Percentiles rank a stretch among this genome's conserved stretches.
Evolutionary conservation across 805 yeast species (phyloP).

Genomic region (Suhomyces faveliae): DNA sequence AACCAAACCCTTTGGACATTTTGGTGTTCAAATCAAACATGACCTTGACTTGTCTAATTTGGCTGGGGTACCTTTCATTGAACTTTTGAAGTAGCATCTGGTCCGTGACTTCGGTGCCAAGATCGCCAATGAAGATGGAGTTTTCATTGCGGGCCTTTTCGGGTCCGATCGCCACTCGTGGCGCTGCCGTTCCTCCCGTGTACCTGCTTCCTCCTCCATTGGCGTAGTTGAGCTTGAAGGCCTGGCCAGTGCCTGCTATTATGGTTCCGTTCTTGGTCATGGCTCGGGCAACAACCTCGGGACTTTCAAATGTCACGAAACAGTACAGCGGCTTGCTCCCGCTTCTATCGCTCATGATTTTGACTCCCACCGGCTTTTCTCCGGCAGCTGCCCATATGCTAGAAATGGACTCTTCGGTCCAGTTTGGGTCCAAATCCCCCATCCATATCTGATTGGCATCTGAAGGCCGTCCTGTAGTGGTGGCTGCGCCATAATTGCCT

Average conservation of each 20-base stretch:
- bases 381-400: slow-evolving; percentile 72
- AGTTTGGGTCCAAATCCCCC: slow-evolving; percentile 86
- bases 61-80: slow-evolving; percentile 64
- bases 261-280: slow-evolving; percentile 63
- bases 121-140: slow-evolving; percentile 84
- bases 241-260: slow-evolving; percentile 63
- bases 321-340: slow-evolving; percentile 57
- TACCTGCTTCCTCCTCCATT: slow-evolving; percentile 42
- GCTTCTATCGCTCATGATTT: slow-evolving; percentile 67
- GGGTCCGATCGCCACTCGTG: neutral
- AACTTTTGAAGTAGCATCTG: slow-evolving; percentile 62
- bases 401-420: slow-evolving; percentile 70
- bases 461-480: neutral
- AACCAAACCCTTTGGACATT: slow-evolving; percentile 81
- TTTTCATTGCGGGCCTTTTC: slow-evolving; percentile 35
- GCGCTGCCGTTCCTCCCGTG: neutral
- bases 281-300: slow-evolving; percentile 63
- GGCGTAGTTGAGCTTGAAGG: slow-evolving; percentile 80
- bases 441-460: slow-evolving; percentile 55
- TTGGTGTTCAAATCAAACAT: slow-evolving; percentile 73
- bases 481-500: neutral
- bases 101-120: slow-evolving; percentile 73
- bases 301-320: slow-evolving; percentile 69
- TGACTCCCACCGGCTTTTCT: slow-evolving; percentile 57
- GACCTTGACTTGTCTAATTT: slow-evolving; percentile 68